A percentile compares a stretch with the other conserved stretches of the same genome.
Evolutionary conservation across 306 rosid species (phyloP).

Genomic region (Trichosanthes cucumerina): DNA sequence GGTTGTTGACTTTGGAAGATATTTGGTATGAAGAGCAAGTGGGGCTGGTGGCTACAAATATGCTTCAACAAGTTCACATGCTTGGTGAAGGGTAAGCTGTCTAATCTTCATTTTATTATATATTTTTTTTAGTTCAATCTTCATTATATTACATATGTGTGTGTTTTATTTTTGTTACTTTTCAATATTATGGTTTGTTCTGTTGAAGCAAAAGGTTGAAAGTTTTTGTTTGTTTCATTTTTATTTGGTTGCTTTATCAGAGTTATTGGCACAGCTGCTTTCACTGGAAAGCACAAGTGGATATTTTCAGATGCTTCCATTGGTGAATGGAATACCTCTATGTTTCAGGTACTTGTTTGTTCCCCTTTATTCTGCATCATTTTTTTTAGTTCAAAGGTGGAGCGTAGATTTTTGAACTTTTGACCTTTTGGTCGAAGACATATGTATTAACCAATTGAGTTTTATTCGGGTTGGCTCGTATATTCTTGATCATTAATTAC

Average conservation of each 20-base stretch:
- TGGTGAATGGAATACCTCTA: slow-evolving; percentile 29
- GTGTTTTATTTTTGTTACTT: neutral
- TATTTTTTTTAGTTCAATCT: neutral
- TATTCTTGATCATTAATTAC: neutral
- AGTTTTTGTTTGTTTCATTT: neutral
- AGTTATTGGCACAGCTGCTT: slow-evolving; percentile 69
- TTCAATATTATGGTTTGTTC: neutral
- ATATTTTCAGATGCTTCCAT: slow-evolving; percentile 37
- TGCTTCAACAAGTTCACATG: slow-evolving; percentile 49
- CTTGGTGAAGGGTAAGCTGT: slow-evolving; percentile 69
- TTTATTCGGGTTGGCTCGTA: neutral
- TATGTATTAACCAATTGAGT: neutral
- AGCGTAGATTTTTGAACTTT: neutral
- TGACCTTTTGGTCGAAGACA: neutral
- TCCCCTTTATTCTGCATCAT: neutral
- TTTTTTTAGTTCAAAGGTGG: neutral
- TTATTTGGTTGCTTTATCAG: slow-evolving; percentile 25
- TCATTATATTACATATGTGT: neutral
- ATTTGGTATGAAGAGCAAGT: slow-evolving; percentile 48
- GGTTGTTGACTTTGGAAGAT: slow-evolving; percentile 70
- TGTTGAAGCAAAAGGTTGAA: neutral
- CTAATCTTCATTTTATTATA: neutral
- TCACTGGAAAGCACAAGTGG: slow-evolving; percentile 59
- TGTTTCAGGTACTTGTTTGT: slow-evolving; percentile 29
- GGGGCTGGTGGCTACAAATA: slow-evolving; percentile 28